A percentile compares a stretch with the other conserved stretches of the same genome.
These are phyloP conservation scores for Hericium coralloides DNA, from an alignment of 768 basidiomycete genomes.

Conservation along the genomic window DNA sequence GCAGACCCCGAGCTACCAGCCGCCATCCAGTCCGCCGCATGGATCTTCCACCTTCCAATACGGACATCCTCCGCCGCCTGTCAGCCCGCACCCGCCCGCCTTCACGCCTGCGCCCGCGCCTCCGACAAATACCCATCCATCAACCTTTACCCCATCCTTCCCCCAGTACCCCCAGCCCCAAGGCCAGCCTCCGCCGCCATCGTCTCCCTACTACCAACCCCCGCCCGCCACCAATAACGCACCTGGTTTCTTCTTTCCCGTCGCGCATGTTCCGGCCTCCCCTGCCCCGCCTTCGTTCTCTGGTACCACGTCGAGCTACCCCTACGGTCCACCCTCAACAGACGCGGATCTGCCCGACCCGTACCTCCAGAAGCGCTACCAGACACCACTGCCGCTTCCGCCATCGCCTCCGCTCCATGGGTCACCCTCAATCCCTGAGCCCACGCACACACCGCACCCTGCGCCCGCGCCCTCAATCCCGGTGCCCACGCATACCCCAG, in stretches of 20 bases:
- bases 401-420: not conserved
- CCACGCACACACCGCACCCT: not conserved
- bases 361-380: conserved; percentile 39
- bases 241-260: not conserved
- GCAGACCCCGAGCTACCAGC: not conserved
- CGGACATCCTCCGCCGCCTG: not conserved
- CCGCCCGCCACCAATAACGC: not conserved
- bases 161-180: not conserved
- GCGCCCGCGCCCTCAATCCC: not conserved
- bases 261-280: not conserved
- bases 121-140: not conserved
- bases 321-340: conserved; percentile 18
- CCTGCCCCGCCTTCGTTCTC: conserved; percentile 1
- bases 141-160: not conserved
- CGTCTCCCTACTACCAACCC: not conserved
- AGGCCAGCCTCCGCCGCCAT: not conserved
- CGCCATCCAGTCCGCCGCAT: not conserved
- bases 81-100: not conserved
- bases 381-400: conserved; percentile 46
- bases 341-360: conserved; percentile 34
- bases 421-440: not conserved
- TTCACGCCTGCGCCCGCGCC: not conserved
- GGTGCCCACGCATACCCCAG: not conserved
- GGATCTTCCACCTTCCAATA: not conserved
- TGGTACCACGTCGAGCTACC: conserved; percentile 6